These are phyloP conservation scores for Spergularia bocconei DNA, from an alignment of 148 eudicot species.

Conservation along the genomic window DNA sequence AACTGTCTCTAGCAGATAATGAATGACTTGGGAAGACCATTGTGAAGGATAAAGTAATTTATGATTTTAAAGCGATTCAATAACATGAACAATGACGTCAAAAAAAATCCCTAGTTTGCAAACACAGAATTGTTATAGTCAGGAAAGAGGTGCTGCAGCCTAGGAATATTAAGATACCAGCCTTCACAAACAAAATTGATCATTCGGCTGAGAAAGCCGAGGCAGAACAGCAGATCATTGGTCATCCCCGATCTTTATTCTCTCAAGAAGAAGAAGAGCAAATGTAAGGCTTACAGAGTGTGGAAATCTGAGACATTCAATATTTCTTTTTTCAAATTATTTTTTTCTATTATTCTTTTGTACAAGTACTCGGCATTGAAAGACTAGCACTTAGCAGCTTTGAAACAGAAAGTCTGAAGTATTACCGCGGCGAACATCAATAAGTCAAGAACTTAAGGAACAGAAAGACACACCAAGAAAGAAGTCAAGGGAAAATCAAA, in stretches of 20 bases:
- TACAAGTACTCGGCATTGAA: neutral
- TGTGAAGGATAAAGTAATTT: too few relatives aligned
- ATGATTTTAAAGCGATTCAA: too few relatives aligned
- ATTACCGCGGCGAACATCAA: neutral
- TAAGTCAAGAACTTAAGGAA: neutral
- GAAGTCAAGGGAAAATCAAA: neutral
- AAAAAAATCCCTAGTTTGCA: neutral
- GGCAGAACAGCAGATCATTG: conserved; percentile 1
- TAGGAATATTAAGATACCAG: neutral
- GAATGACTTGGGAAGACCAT: too few relatives aligned
- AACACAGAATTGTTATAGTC: neutral
- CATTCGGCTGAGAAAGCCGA: neutral
- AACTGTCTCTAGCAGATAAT: too few relatives aligned
- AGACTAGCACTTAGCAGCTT: neutral
- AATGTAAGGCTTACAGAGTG: too few relatives aligned
- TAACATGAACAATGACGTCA: too few relatives aligned
- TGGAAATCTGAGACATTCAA: too few relatives aligned
- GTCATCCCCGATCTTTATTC: too few relatives aligned
- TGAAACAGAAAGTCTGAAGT: neutral
- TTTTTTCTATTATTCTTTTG: neutral
- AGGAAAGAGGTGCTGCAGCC: neutral
- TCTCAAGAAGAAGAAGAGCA: too few relatives aligned
- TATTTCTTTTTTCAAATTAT: neutral
- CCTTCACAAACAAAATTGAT: neutral
- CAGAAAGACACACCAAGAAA: neutral